A percentile compares a stretch with the other conserved stretches of the same genome.
These are phyloP conservation scores for Setomelanomma holmii DNA, from an alignment of 2,329 filamentous ascomycete species.

Conservation along the genomic window DNA sequence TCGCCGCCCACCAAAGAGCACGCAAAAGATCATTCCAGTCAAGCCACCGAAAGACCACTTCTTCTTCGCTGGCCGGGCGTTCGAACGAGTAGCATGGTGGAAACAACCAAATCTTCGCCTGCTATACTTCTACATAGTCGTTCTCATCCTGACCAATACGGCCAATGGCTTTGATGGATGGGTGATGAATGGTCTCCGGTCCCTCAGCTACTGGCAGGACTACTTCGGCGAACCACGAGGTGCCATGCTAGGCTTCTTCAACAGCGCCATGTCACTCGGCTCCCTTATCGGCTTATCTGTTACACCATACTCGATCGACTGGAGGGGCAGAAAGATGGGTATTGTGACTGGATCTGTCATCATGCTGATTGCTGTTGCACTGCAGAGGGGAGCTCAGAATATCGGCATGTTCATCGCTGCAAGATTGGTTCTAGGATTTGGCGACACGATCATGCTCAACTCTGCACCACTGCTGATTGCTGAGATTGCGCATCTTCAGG, in stretches of 20 bases:
- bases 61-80: no score
- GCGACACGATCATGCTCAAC: conserved; percentile 58
- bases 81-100: no score
- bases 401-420: conserved; percentile 57
- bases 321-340: conserved; percentile 12
- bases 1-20: no score
- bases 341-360: conserved; percentile 36
- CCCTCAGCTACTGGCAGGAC: conserved; percentile 12
- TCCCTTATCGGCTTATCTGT: conserved; percentile 15
- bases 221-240: conserved; percentile 21
- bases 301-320: conserved; percentile 12
- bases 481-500: conserved; percentile 65
- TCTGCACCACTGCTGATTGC: conserved; percentile 62
- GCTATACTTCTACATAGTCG: no score
- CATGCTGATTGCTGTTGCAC: conserved; percentile 57
- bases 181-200: conserved; percentile 54
- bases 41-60: no score
- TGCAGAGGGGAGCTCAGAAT: conserved; percentile 55
- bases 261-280: conserved; percentile 16
- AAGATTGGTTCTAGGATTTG: conserved; percentile 47
- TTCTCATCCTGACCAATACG: no score
- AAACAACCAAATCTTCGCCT: no score
- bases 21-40: no score
- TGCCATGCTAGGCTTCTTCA: conserved; percentile 20
- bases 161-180: conserved; percentile 52